Evolutionary conservation across 345 rosid species (phyloP).

Genomic region (Eucalyptus guilfoylei): DNA sequence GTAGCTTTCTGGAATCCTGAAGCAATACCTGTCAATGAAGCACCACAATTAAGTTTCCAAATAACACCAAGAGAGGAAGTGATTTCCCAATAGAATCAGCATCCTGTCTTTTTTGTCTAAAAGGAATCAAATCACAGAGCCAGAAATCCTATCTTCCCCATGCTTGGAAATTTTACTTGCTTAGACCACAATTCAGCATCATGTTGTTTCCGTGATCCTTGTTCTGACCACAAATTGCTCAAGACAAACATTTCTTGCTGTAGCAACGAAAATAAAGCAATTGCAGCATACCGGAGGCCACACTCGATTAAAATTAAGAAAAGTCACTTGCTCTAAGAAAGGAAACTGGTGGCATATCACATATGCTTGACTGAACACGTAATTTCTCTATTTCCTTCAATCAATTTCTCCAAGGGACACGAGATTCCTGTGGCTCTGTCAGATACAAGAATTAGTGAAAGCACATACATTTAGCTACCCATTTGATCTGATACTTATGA

Average conservation of each 20-base stretch:
- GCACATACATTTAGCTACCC: not conserved
- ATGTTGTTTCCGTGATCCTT: not conserved
- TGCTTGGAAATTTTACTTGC: not conserved
- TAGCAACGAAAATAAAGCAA: not conserved
- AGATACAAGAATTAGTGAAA: not conserved
- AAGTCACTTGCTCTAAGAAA: not conserved
- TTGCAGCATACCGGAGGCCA: not conserved
- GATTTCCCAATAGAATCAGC: not conserved
- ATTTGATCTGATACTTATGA: not conserved
- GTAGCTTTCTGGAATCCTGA: constrained; percentile 47
- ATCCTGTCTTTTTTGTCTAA: not conserved
- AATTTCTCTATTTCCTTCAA: not conserved
- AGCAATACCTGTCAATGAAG: constrained; percentile 59
- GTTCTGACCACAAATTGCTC: not conserved
- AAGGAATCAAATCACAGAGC: not conserved
- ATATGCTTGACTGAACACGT: not conserved
- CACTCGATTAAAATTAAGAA: not conserved
- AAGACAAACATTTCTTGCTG: not conserved
- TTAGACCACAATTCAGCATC: not conserved
- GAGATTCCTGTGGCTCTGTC: not conserved
- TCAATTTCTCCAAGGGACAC: not conserved
- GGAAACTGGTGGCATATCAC: not conserved
- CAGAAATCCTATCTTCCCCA: not conserved
- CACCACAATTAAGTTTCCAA: not conserved
- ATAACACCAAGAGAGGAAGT: not conserved